Evolutionary conservation across 108 stramenopile genomes (phyloP).

Genomic region (Pseudonitzschia multiseries): DNA sequence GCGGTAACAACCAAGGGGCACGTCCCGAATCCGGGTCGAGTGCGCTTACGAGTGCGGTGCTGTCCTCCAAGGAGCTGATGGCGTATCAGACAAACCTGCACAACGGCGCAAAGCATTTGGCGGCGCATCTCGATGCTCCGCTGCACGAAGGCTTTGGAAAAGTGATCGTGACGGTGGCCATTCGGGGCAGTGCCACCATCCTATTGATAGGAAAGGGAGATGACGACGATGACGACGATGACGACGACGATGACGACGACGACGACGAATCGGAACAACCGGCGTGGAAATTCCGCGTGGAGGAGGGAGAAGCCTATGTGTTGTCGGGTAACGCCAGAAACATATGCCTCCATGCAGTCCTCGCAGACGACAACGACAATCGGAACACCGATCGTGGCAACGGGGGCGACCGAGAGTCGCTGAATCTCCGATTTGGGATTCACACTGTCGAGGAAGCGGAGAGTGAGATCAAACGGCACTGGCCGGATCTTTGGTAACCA

Average conservation of each 20-base stretch:
- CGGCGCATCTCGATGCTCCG: constrained; percentile 31
- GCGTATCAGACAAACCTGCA: constrained; percentile 37
- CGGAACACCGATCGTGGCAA: not conserved
- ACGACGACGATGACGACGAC: not conserved
- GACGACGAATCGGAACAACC: constrained; percentile 1
- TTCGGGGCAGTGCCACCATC: constrained; percentile 5
- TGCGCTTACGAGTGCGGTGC: not conserved
- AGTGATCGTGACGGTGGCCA: constrained; percentile 32
- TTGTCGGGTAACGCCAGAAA: constrained; percentile 17
- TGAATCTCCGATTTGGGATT: constrained; percentile 26
- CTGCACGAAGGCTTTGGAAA: constrained; percentile 37
- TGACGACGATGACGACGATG: too few relatives aligned
- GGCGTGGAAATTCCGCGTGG: constrained; percentile 16
- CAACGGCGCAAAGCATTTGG: constrained; percentile 23
- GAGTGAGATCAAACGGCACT: not conserved
- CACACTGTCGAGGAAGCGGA: constrained; percentile 16
- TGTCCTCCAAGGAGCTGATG: constrained; percentile 11
- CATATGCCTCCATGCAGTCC: constrained; percentile 20
- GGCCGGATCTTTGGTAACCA: constrained; percentile 10
- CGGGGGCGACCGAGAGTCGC: not conserved
- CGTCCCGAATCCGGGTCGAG: too few relatives aligned
- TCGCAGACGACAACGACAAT: constrained; percentile 7
- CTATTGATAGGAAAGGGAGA: constrained; percentile 6
- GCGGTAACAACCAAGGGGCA: not conserved
- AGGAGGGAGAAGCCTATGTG: constrained; percentile 17